Evolutionary conservation across 805 yeast species (phyloP).

Genomic region (Cyberlindnera subsufficiens): DNA sequence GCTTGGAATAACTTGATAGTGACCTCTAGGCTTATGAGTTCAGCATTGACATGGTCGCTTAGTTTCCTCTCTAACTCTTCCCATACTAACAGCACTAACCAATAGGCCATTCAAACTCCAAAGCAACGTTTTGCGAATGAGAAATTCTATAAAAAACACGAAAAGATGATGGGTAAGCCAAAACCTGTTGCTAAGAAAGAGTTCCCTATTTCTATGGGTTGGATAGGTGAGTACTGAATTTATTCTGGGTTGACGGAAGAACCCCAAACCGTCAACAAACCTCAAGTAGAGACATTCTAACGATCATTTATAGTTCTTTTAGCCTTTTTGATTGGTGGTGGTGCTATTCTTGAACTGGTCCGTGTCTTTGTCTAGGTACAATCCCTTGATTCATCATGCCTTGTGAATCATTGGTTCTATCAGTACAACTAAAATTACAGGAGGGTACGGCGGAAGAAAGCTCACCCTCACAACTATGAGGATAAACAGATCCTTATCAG

Average conservation of each 20-base stretch:
- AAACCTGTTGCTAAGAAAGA: slow-evolving; percentile 36
- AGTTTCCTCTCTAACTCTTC: too few species aligned
- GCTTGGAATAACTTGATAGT: too few species aligned
- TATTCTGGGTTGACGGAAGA: background rate
- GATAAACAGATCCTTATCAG: too few species aligned
- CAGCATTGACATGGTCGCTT: background rate
- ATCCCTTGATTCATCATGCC: too few species aligned
- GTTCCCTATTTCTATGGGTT: slow-evolving; percentile 53
- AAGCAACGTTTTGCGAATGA: slow-evolving; percentile 84
- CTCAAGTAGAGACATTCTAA: too few species aligned
- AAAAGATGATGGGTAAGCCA: slow-evolving; percentile 71
- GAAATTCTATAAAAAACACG: slow-evolving; percentile 70
- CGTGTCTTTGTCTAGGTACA: slow-evolving; percentile 41
- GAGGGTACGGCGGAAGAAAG: too few species aligned
- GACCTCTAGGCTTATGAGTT: background rate
- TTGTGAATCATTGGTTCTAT: too few species aligned
- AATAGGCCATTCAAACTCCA: slow-evolving; percentile 75
- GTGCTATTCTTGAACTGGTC: slow-evolving; percentile 69
- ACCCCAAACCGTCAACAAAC: slow-evolving; percentile 12
- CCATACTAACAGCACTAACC: background rate
- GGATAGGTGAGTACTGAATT: slow-evolving; percentile 48
- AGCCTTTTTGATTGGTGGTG: slow-evolving; percentile 71
- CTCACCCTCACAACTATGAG: too few species aligned
- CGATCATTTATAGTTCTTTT: slow-evolving; percentile 30
- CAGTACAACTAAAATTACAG: too few species aligned